Base-by-base conservation (phyloP, 495 filamentous ascomycete genomes). In the Penicillium ochrochloron region DNA sequence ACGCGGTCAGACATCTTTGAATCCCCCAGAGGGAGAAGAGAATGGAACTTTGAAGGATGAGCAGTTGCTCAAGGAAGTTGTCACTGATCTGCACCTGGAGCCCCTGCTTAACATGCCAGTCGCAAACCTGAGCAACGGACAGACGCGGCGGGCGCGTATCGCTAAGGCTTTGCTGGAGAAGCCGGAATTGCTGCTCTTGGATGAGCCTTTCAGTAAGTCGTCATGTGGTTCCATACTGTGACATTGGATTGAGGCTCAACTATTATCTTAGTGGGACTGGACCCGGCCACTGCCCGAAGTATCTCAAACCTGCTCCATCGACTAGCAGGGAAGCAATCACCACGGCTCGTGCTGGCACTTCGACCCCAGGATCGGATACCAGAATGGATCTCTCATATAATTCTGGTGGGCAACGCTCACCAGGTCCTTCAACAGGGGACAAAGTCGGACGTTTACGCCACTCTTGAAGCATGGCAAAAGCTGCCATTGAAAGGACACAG, bases 101-200 rank as follows among this genome's bases (percentile, higher is more conserved):
- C 70, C 77, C 14, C 75, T 97, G 55, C 76, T 94, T 2, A 81
- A 88, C 17, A 89, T 95, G 78, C 93, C 94, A 3, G 89, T 97
- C 10, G 83, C 90, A 21, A 96, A 91, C 76, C 75, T 99, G 21
- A 97, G 93, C 71, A 97, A 99, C 75, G 95, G 95, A 3, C 95
- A 98, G 76, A 93, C 88, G 5, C 81, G 94, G 65, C 83, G 95
- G 44, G 91, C 95, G 3, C 85, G 90, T 64, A 96, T 99, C 65
- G 95, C 93, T 0, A 90, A 90, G 67, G 93, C 93, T 2, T 74
- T 99, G 46, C 79, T 97, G 66, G 86, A 79, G 41, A 84, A 84
- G 59, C 94, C 95, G 0, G 90, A 94, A 76, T 80, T 97, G 12
- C 67, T 99, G 33, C 80, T 97, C 39, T 80, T 98, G 12, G 95